phyloP scores from a whole-genome alignment of 805 yeast species.

The Danielia reshetovae region DNA sequence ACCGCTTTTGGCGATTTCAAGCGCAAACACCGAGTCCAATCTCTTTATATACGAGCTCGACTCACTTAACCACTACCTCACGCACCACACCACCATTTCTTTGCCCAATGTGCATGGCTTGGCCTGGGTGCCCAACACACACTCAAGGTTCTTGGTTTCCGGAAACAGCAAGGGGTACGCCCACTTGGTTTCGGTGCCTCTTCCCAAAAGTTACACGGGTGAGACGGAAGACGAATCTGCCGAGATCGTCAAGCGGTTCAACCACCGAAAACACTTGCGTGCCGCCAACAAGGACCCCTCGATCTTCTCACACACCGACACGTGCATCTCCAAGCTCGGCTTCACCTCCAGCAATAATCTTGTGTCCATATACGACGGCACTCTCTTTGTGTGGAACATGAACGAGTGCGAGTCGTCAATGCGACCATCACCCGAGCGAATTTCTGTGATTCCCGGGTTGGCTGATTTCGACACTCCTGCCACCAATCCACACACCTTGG shows the following conservation, averaged over 20 bases:
- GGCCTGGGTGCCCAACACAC: constrained; percentile 45
- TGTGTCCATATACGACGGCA: constrained; percentile 61
- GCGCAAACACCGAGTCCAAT: constrained; percentile 43
- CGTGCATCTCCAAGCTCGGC: constrained; percentile 26
- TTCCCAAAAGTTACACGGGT: constrained; percentile 21
- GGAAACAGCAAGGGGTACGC: constrained; percentile 78
- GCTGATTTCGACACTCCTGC: constrained; percentile 48
- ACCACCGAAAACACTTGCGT: constrained; percentile 65
- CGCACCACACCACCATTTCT: constrained; percentile 57
- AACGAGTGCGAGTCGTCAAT: constrained; percentile 44
- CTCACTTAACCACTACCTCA: constrained; percentile 35
- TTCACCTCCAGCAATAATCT: constrained; percentile 40
- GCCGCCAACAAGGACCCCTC: constrained; percentile 24
- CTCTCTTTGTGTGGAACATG: constrained; percentile 75
- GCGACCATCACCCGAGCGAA: constrained; percentile 48
- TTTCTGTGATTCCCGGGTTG: constrained; percentile 49
- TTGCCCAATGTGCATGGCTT: constrained; percentile 52
- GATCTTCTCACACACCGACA: constrained; percentile 15
- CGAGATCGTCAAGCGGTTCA: constrained; percentile 71
- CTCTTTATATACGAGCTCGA: constrained; percentile 50
- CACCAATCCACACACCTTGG: constrained; percentile 41
- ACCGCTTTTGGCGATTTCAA: constrained; percentile 51
- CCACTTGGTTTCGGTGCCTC: constrained; percentile 69
- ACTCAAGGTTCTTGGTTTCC: constrained; percentile 46
- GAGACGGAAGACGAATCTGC: constrained; percentile 46